These are phyloP conservation scores for Arthrobotrys sphaeroides DNA, from an alignment of 2,329 filamentous ascomycete genomes.

Conservation along the genomic window DNA sequence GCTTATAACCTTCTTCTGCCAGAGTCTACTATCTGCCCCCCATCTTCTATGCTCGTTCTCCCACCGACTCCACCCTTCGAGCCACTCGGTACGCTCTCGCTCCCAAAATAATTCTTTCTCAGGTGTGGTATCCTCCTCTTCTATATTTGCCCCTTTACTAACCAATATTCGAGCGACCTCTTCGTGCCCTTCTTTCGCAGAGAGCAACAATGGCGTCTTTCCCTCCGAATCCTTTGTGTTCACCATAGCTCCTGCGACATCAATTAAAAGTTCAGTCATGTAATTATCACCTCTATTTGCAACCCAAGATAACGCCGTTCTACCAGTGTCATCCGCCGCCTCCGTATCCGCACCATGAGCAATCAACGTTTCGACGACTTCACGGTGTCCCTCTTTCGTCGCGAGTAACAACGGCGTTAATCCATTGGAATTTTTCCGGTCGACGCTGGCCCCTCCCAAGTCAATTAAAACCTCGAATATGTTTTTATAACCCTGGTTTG, in stretches of 20 bases:
- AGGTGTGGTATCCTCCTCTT: not conserved
- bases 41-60: too few relatives aligned
- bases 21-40: too few relatives aligned
- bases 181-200: not conserved
- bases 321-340: too few relatives aligned
- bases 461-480: not conserved
- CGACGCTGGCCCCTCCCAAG: not conserved
- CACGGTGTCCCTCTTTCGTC: not conserved
- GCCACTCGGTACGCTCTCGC: too few relatives aligned
- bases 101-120: too few relatives aligned
- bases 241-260: too few relatives aligned
- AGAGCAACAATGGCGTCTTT: not conserved
- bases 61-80: too few relatives aligned
- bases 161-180: not conserved
- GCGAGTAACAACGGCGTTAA: not conserved
- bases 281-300: too few relatives aligned
- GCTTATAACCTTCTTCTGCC: too few relatives aligned
- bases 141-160: not conserved
- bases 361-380: too few relatives aligned
- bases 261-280: too few relatives aligned
- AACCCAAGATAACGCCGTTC: not conserved
- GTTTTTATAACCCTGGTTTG: not conserved
- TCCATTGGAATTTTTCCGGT: not conserved
- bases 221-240: conserved; percentile 14
- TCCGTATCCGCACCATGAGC: too few relatives aligned